phyloP scores from a whole-genome alignment of 208 protist genomes.

The Leishmania major region DNA sequence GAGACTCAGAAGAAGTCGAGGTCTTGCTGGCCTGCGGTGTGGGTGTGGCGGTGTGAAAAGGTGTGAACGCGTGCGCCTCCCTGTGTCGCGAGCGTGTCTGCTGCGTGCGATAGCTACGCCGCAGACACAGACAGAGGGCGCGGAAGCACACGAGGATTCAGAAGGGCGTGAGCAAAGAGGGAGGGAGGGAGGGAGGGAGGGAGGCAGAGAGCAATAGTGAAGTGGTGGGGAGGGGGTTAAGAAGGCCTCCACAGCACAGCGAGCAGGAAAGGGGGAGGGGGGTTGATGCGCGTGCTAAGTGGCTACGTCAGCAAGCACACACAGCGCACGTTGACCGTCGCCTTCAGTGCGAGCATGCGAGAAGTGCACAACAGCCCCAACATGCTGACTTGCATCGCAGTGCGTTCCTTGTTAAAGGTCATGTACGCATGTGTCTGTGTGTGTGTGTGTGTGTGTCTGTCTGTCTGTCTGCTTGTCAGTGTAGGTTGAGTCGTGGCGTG shows the following conservation, averaged over 20 bases:
- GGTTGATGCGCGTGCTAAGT: background rate
- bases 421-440: background rate
- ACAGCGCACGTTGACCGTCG: background rate
- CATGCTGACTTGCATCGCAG: background rate
- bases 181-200: background rate
- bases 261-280: background rate
- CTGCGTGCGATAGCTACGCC: background rate
- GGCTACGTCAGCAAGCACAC: background rate
- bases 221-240: too few relatives aligned
- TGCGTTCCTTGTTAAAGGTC: background rate
- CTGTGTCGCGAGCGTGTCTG: background rate
- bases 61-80: background rate
- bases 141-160: background rate
- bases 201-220: background rate
- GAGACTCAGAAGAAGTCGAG: background rate
- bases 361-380: background rate
- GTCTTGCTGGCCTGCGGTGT: background rate
- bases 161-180: background rate
- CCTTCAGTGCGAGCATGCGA: background rate
- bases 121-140: background rate
- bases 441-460: background rate
- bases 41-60: background rate
- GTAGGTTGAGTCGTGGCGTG: background rate
- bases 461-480: background rate
- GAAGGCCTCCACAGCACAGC: background rate